A percentile compares a stretch with the other conserved stretches of the same genome.
These are phyloP conservation scores for Triticum aestivum DNA, from an alignment of 176 grass and related monocot species.

Conservation along the genomic window DNA sequence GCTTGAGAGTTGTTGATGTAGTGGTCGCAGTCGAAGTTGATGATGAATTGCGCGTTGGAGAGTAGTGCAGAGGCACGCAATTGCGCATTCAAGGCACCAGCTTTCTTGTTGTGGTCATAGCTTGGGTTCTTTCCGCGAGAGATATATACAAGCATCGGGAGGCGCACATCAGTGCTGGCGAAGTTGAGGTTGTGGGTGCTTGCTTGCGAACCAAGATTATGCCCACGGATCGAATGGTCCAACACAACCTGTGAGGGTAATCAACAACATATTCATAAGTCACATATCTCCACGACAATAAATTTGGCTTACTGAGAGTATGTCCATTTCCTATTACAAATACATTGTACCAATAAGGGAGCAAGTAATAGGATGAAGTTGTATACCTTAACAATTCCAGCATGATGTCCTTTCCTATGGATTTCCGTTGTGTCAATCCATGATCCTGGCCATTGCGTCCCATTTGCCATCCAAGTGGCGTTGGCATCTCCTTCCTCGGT, in stretches of 20 bases:
- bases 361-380: not conserved
- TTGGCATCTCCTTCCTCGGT: not conserved
- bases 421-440: constrained; percentile 4
- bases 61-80: constrained; percentile 18
- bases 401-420: constrained; percentile 30
- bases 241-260: constrained; percentile 25
- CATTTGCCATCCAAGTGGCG: constrained; percentile 31
- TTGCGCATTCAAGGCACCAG: constrained; percentile 30
- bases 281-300: not conserved
- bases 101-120: constrained; percentile 42
- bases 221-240: not conserved
- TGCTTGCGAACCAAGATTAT: not conserved
- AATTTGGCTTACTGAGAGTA: not conserved
- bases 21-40: constrained; percentile 54
- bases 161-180: not conserved
- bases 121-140: constrained; percentile 3
- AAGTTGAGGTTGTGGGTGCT: not conserved
- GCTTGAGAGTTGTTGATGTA: constrained; percentile 38
- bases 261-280: not conserved
- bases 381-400: constrained; percentile 12
- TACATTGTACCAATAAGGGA: not conserved
- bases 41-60: constrained; percentile 27
- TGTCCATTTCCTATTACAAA: not conserved
- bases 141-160: constrained; percentile 27
- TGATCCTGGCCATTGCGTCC: constrained; percentile 15